phyloP scores from a whole-genome alignment of 441 rosid genomes.

The Bruguiera hainesii region DNA sequence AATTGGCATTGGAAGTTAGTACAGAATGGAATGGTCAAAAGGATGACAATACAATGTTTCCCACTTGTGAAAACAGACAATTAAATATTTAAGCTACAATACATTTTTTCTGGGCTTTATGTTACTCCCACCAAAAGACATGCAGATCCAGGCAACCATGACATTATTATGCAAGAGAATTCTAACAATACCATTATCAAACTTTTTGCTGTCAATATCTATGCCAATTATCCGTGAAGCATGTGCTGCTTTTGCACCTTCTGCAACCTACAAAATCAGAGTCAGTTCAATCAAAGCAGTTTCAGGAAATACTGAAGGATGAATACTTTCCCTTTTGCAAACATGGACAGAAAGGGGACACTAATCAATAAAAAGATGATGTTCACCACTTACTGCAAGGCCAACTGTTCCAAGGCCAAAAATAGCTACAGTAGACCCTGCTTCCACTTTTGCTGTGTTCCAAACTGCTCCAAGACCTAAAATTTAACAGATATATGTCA shows the following conservation, averaged over 20 bases:
- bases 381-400: constrained; percentile 64
- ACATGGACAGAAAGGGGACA: too few species aligned
- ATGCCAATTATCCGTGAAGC: constrained; percentile 90
- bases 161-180: not conserved
- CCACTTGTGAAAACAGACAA: too few species aligned
- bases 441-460: constrained; percentile 4
- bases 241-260: constrained; percentile 93
- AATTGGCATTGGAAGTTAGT: too few species aligned
- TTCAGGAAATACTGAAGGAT: not conserved
- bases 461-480: constrained; percentile 98
- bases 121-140: too few species aligned
- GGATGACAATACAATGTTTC: too few species aligned
- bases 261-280: constrained; percentile 63
- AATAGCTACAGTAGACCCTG: constrained; percentile 53
- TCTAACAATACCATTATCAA: constrained; percentile 46
- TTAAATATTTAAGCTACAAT: too few species aligned
- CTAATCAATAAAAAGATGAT: not conserved
- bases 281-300: not conserved
- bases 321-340: not conserved
- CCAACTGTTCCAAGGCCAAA: constrained; percentile 98
- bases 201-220: constrained; percentile 81
- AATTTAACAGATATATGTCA: constrained; percentile 47
- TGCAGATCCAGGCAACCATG: not conserved
- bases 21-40: too few species aligned
- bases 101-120: too few species aligned